Conservation (phyloP, 768 basidiomycete species). For the Clitopilus hobsonii region DNA sequence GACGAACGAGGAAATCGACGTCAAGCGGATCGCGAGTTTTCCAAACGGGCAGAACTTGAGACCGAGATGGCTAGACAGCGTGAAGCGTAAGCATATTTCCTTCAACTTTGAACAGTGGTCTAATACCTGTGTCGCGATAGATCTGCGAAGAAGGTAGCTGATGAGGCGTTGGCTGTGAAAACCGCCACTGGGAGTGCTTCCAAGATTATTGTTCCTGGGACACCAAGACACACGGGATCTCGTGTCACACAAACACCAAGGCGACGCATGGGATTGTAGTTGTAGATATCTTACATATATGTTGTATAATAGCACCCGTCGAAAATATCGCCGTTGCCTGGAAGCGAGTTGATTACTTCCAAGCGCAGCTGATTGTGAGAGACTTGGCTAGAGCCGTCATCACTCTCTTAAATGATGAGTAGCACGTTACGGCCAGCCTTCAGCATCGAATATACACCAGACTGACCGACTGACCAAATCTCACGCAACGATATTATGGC, state of each 20-base stretch:
- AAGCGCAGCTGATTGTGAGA: neutral
- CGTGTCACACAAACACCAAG: conserved; percentile 74
- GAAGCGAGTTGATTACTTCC: neutral
- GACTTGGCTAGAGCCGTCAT: neutral
- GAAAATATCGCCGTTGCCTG: neutral
- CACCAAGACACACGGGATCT: conserved; percentile 63
- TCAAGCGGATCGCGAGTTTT: conserved; percentile 85
- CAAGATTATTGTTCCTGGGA: conserved; percentile 76
- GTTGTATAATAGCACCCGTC: neutral
- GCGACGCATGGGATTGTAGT: conserved; percentile 65
- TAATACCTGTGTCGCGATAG: conserved; percentile 26
- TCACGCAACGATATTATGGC: neutral
- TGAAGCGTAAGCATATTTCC: conserved; percentile 52
- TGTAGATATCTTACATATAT: conserved; percentile 2
- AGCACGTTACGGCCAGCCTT: neutral
- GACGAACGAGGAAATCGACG: conserved; percentile 79
- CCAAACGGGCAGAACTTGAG: conserved; percentile 86
- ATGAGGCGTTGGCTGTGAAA: conserved; percentile 55
- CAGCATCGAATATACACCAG: neutral
- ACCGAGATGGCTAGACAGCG: conserved; percentile 84
- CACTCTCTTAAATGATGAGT: conserved; percentile 2
- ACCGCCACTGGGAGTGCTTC: conserved; percentile 47
- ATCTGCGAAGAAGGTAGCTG: conserved; percentile 55
- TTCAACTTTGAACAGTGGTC: conserved; percentile 7
- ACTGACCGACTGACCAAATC: too few species aligned